Conservation (phyloP, 2,329 filamentous ascomycete species). For the Podosphaera fusca region DNA sequence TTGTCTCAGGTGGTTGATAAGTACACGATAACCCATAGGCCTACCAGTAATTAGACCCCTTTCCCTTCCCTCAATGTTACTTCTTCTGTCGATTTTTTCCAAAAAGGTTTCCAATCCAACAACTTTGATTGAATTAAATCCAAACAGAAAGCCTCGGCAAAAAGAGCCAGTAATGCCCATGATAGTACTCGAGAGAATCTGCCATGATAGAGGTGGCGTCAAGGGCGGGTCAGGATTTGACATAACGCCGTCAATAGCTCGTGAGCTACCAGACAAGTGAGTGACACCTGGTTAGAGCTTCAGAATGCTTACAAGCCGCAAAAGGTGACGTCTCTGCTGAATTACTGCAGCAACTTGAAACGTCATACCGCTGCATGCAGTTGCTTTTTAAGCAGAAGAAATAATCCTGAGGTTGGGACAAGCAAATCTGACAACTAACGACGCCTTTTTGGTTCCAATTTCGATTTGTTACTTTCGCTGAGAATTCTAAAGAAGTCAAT, state of each 20-base stretch:
- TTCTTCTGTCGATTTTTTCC: slow-evolving; percentile 48
- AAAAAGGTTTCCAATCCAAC: slow-evolving; percentile 57
- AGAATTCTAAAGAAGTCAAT: not conserved
- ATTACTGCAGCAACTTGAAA: not conserved
- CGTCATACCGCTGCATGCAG: not conserved
- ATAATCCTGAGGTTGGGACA: not conserved
- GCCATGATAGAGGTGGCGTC: slow-evolving; percentile 33
- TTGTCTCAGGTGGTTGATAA: not conserved
- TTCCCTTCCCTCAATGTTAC: slow-evolving; percentile 39
- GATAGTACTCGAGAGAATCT: slow-evolving; percentile 45
- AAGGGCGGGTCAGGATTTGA: not conserved
- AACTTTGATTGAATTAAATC: slow-evolving; percentile 51
- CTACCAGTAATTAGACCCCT: slow-evolving; percentile 65
- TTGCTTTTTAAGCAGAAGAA: not conserved
- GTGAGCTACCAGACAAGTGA: not conserved
- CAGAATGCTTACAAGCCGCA: not conserved
- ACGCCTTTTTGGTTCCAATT: not conserved
- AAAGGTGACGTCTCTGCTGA: not conserved
- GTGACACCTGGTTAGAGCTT: not conserved
- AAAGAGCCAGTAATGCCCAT: slow-evolving; percentile 52
- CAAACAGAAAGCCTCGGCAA: slow-evolving; percentile 52
- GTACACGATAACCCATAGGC: not conserved
- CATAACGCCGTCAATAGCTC: not conserved
- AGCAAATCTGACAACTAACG: not conserved
- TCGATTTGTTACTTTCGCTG: not conserved